phyloP scores from a whole-genome alignment of 1,139 yeast species.

The Scheffersomyces segobiensis region DNA sequence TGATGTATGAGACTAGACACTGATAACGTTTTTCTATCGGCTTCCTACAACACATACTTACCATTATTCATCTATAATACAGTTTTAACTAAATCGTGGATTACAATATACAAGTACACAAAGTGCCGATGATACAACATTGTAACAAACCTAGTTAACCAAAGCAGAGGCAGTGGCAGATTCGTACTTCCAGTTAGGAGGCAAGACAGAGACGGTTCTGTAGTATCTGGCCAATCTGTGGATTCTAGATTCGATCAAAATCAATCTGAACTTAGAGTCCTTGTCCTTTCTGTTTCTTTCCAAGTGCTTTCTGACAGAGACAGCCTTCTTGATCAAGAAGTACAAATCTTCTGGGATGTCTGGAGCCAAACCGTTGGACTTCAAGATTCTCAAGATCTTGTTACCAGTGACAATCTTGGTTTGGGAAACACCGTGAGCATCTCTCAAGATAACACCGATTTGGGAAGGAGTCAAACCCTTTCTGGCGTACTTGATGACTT shows the following conservation, averaged over 20 bases:
- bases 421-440: conserved; percentile 99
- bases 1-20: neutral
- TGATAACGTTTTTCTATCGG: neutral
- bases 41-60: neutral
- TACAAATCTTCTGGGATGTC: conserved; percentile 99
- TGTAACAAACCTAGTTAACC: conserved; percentile 70
- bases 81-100: conserved; percentile 1
- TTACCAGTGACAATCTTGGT: conserved; percentile 97
- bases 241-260: conserved; percentile 99
- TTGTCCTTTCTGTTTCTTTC: conserved; percentile 99
- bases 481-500: conserved; percentile 98
- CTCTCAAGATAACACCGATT: conserved; percentile 99
- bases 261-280: conserved; percentile 99
- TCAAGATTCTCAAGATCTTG: conserved; percentile 99
- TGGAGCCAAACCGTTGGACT: conserved; percentile 99
- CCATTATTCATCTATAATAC: neutral
- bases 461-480: conserved; percentile 99
- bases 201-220: conserved; percentile 98
- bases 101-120: conserved; percentile 2
- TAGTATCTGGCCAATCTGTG: conserved; percentile 99
- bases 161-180: conserved; percentile 99
- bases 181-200: conserved; percentile 99
- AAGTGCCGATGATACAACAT: conserved; percentile 1
- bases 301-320: conserved; percentile 98
- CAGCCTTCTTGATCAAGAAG: conserved; percentile 99